Percentiles rank a stretch among this genome's conserved stretches.
Evolutionary conservation across 345 rosid species (phyloP).

Genomic region (Salix caprea): DNA sequence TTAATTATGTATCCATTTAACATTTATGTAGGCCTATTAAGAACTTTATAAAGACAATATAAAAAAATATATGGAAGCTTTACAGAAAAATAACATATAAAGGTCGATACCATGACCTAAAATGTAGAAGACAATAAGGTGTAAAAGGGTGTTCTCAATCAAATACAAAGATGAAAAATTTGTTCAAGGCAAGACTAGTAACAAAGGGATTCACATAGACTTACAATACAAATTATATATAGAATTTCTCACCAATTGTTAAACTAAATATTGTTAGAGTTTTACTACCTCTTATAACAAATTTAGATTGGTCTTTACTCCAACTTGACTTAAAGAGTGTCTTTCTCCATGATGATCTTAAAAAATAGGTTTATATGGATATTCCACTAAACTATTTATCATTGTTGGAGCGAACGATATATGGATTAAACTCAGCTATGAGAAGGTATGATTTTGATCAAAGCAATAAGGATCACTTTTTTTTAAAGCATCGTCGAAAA

Average conservation of each 20-base stretch:
- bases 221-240: not conserved
- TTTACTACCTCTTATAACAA: not conserved
- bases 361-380: too few species aligned
- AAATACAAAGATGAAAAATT: not conserved
- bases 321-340: not conserved
- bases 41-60: too few species aligned
- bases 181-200: not conserved
- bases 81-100: not conserved
- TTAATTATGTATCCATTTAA: too few species aligned
- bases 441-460: too few species aligned
- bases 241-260: not conserved
- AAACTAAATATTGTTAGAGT: not conserved
- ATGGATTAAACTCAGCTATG: too few species aligned
- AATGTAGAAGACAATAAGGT: not conserved
- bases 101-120: not conserved
- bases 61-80: constrained; percentile 5
- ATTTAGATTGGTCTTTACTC: not conserved
- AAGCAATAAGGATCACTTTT: too few species aligned
- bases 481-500: too few species aligned
- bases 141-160: not conserved
- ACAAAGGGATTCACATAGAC: not conserved
- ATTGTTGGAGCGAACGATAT: too few species aligned
- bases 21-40: too few species aligned
- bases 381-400: too few species aligned
- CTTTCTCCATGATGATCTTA: not conserved